Evolutionary conservation across 169 alveolate genomes (phyloP).

Genomic region (Plasmodium berghei): DNA sequence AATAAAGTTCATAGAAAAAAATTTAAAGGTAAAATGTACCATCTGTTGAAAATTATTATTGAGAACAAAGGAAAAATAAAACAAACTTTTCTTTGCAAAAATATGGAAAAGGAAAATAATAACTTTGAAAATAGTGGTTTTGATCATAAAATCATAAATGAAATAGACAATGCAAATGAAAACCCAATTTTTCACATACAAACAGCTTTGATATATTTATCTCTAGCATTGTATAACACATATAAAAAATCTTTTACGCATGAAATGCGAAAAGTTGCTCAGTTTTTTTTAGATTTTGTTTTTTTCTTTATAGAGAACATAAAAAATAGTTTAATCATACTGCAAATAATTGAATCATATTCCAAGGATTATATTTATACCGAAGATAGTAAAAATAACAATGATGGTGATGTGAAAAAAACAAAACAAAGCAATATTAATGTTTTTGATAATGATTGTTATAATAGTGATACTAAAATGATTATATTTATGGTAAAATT

Average conservation of each 20-base stretch:
- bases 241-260: slow-evolving; percentile 26
- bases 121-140: not conserved
- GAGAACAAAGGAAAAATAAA: not conserved
- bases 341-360: slow-evolving; percentile 63
- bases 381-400: not conserved
- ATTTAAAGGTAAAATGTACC: slow-evolving; percentile 27
- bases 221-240: slow-evolving; percentile 39
- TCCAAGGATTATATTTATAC: not conserved
- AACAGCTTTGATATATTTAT: slow-evolving; percentile 24
- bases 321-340: slow-evolving; percentile 72
- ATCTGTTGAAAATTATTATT: slow-evolving; percentile 15
- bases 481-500: slow-evolving; percentile 26
- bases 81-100: not conserved
- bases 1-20: not conserved
- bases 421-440: slow-evolving; percentile 1
- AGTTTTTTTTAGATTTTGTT: slow-evolving; percentile 57
- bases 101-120: not conserved
- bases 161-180: not conserved
- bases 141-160: not conserved
- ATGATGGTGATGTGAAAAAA: not conserved
- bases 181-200: slow-evolving; percentile 23
- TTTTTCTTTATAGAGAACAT: slow-evolving; percentile 74
- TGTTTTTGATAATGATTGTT: too few relatives aligned
- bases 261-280: slow-evolving; percentile 74
- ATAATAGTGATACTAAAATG: not conserved